Base-by-base conservation (phyloP, 257 asterid species). In the Solanum tarijense region DNA sequence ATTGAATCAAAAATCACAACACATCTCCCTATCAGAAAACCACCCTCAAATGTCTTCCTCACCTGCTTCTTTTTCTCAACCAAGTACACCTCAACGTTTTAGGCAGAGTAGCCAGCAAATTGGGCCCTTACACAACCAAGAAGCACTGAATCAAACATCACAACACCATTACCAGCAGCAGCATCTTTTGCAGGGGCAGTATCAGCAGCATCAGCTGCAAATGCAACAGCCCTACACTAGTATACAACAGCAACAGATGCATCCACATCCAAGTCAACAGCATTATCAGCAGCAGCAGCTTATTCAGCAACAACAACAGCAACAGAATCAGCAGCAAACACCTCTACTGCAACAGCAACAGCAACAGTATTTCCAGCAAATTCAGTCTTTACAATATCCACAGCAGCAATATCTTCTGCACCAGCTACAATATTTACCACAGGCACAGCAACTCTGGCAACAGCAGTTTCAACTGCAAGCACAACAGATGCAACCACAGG, bases 81-180 rank as follows among this genome's bases (percentile, higher is more conserved):
- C 88, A 88, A 90, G 39, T 82, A 84, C 66, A 25, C 43, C 87
- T 32, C 78, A 48, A 34, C 76, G 58, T 62, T 29, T 65, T 41
- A 34, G 9, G 32, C 89, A 88, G 69, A 87, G 78, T 62, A 87
- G 86, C 69, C 87, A 87, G 75, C 90, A 88, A 39, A 41, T 36
- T 48, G 88, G 76, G 55, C 71, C 58, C 74, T 62, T 81, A 62
- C 69, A 87, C 68, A 90, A 87, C 68, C 89, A 60, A 89, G 87
- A 91, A 87, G 88, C 91, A 39, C 87, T 43, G 86, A 81, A 89
- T 90, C 98, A 93, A 90, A 92, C 90, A 90, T 81, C 92, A 87
- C 98, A 93, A 82, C 93, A 91, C 88, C 89, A 93, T 87, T 92
- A 93, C 93, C 92, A 95, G 81, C 96, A 93, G 92, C 97, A 93